Base-by-base conservation (phyloP, 768 basidiomycete genomes). In the Amanita phalloides region DNA sequence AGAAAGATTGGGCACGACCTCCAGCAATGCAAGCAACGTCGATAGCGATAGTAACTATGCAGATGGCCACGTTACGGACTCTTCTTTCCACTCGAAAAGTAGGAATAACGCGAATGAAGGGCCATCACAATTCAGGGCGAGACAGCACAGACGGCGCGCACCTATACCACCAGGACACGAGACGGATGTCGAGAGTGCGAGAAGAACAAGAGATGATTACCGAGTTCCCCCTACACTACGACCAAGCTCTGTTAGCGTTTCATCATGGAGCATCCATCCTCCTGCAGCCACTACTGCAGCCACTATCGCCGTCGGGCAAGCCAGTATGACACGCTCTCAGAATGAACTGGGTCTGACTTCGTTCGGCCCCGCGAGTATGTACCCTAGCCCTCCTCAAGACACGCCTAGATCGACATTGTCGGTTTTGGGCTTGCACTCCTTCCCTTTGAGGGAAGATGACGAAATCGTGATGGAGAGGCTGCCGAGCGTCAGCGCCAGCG, bases 111-210 rank as follows among this genome's bases (percentile, higher is more conserved):
- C 42, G 8, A 21, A 25, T 26, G 44, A 33, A 13, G 33, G 33
- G 23, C 6, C 43, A 6, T 28, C 26, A 17, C 43, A 45, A 20
- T 14, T 2, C 11, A 36, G 43, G 32, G 6, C 25, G 6, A 10
- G 51, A 30, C n/a, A 33, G 36, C 51, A 52, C 13, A 32, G 43
- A 8, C 26, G 51, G 17, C 38, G 51, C 5, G 25, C 26, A 2
- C 25, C 30, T 30, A 33, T 45, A 8, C 23, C 36, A n/a, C 50
- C 50, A 14, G 51, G 51, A n/a, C 51, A 52, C 43, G 51, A 52
- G 33, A 52, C 51, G 32, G 51, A 52, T 26, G 51, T 52, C n/a
- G 51, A 52, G 20, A 52, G 43, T 28, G 51, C 30, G 4, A 52
- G 51, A 52, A 45, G 42, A 26, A 26, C 32, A 13, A 17, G 41